Base-by-base conservation (phyloP, 129 eudicot genomes). In the Tanacetum coccineum region DNA sequence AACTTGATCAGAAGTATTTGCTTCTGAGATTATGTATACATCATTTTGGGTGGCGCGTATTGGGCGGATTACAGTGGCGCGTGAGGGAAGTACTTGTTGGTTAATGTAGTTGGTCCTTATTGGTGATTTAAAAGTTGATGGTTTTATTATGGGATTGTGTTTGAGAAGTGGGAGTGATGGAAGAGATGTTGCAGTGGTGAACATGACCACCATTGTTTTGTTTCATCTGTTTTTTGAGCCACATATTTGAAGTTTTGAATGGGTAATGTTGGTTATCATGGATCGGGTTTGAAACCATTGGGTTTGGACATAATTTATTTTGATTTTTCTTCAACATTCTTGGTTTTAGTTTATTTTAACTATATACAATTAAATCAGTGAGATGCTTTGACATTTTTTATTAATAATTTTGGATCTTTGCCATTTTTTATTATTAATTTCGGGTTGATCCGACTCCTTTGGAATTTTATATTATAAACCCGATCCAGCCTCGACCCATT, bases 11-110 rank as follows among this genome's bases (percentile, higher is more conserved):
- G 85, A 62, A 56, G 20, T 67, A 40, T 7, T 72, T 32, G 86
- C 84, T 68, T 85, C 88, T 59, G 86, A 71, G 25, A 81, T 77
- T 65, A 79, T 58, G 66, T 74, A 70, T 26, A 25, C 30, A 3
- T 63, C 72, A n/a, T 71, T 19, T 17, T 51, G 50, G 7, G 46
- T 5, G 10, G 90, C 80, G 42, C 81, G 68, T 62, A 74, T 13
- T 61, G 66, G 75, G 78, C 66, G 66, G 58, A 7, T 68, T 64
- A 50, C 52, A 69, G 75, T 25, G 77, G 78, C 60, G 60, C 62
- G 81, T 14, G 56, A 62, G 28, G 58, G 67, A 48, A 71, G 10
- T 60, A 66, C n/a, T 17, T n/a, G 66, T 19, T 11, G 73, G 70
- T 4, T 69, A 68, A 26, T 57, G 81, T 44, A 7, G 39, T 1